phyloP scores from a whole-genome alignment of 257 asterid species.

The Solanum okadae region DNA sequence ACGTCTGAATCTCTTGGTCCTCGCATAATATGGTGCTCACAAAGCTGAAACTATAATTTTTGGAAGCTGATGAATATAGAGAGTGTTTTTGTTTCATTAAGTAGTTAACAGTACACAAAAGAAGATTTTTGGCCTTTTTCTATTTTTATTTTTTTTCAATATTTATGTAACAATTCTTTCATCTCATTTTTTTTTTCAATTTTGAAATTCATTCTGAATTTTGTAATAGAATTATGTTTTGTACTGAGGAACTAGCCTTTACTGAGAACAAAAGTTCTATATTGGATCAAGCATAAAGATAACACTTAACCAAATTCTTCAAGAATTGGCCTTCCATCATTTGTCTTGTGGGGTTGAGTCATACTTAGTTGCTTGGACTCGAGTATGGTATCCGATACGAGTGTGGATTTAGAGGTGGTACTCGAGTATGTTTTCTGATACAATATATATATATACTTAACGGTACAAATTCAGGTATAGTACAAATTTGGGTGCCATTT shows the following conservation, averaged over 20 bases:
- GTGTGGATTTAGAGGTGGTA: background rate
- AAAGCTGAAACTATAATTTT: slow-evolving; percentile 22
- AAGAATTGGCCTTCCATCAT: background rate
- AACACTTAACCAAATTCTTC: background rate
- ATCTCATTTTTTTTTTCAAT: background rate
- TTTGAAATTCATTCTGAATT: slow-evolving; percentile 24
- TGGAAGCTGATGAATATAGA: slow-evolving; percentile 53
- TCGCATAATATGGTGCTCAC: background rate
- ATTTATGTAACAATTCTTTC: slow-evolving; percentile 53
- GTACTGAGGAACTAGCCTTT: slow-evolving; percentile 16
- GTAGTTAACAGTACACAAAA: slow-evolving; percentile 15
- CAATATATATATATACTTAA: too few species aligned
- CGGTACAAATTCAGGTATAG: background rate
- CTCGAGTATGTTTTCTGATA: background rate
- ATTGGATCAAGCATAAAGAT: slow-evolving; percentile 11
- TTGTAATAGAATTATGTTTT: slow-evolving; percentile 37
- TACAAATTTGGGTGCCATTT: too few species aligned
- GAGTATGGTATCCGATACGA: background rate
- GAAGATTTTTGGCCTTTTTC: slow-evolving; percentile 25
- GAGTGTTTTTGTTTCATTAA: slow-evolving; percentile 29
- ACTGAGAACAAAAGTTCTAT: slow-evolving; percentile 6
- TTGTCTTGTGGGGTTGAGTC: background rate
- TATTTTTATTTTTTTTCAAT: background rate
- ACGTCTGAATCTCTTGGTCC: slow-evolving; percentile 7
- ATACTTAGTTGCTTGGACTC: background rate